Evolutionary conservation across 2,329 filamentous ascomycete species (phyloP).

Genomic region (Aspergillus texensis): DNA sequence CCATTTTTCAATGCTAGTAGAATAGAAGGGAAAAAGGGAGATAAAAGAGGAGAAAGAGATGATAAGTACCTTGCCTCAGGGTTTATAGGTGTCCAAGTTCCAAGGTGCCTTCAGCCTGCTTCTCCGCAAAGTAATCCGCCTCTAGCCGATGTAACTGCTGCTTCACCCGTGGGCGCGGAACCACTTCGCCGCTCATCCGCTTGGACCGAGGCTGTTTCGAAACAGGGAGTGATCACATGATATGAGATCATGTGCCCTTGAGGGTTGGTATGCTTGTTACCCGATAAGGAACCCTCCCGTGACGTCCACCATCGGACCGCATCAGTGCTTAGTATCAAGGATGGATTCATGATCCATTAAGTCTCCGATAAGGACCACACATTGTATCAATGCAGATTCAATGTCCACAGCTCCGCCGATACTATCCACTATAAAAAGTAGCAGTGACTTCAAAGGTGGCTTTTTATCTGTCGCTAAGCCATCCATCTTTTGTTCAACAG

Average conservation of each 20-base stretch:
- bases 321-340: too few species aligned
- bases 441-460: too few species aligned
- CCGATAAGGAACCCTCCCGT: not conserved
- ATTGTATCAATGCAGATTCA: too few species aligned
- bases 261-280: not conserved
- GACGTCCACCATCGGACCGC: too few species aligned
- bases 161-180: not conserved
- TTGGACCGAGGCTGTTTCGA: conserved; percentile 31
- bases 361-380: too few species aligned
- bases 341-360: too few species aligned
- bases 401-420: too few species aligned
- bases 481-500: too few species aligned
- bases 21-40: not conserved
- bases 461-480: too few species aligned
- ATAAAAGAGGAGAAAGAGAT: not conserved
- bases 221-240: conserved; percentile 8
- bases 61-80: conserved; percentile 1
- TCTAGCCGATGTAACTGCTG: conserved; percentile 19
- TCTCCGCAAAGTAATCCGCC: conserved; percentile 25
- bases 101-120: not conserved
- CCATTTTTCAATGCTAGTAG: conserved; percentile 18
- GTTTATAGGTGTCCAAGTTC: conserved; percentile 1
- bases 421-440: too few species aligned
- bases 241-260: conserved; percentile 8
- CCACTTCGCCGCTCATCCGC: conserved; percentile 18